phyloP scores from a whole-genome alignment of 108 stramenopile species.

The Fistulifera solaris region DNA sequence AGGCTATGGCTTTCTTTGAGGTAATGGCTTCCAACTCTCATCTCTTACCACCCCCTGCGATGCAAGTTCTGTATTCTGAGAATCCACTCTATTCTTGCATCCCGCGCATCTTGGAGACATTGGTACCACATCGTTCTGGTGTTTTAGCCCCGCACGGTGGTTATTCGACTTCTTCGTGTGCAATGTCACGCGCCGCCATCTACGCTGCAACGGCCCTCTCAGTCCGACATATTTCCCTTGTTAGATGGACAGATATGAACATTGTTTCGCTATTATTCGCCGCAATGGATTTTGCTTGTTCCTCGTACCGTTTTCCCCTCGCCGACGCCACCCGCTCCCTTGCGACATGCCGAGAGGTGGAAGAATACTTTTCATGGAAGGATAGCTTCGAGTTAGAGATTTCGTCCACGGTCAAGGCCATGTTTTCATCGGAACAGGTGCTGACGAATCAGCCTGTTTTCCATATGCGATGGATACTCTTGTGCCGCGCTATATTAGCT shows the following conservation, averaged over 20 bases:
- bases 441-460: not conserved
- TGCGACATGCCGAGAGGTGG: not conserved
- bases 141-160: not conserved
- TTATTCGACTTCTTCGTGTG: not conserved
- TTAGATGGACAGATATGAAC: constrained; percentile 14
- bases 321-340: not conserved
- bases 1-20: constrained; percentile 76
- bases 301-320: not conserved
- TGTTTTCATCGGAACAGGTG: not conserved
- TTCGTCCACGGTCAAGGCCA: not conserved
- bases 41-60: constrained; percentile 21
- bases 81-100: constrained; percentile 40
- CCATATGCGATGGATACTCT: constrained; percentile 46
- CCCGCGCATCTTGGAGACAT: constrained; percentile 12
- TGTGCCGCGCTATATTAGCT: constrained; percentile 32
- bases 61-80: constrained; percentile 37
- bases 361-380: not conserved
- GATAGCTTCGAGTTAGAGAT: not conserved
- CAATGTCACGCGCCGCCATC: constrained; percentile 12
- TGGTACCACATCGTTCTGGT: constrained; percentile 8
- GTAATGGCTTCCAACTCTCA: constrained; percentile 24
- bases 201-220: constrained; percentile 16
- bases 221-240: constrained; percentile 3
- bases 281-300: constrained; percentile 14
- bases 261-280: constrained; percentile 22